Base-by-base conservation (phyloP, 331 rosid species). In the Dryas integrifolia region DNA sequence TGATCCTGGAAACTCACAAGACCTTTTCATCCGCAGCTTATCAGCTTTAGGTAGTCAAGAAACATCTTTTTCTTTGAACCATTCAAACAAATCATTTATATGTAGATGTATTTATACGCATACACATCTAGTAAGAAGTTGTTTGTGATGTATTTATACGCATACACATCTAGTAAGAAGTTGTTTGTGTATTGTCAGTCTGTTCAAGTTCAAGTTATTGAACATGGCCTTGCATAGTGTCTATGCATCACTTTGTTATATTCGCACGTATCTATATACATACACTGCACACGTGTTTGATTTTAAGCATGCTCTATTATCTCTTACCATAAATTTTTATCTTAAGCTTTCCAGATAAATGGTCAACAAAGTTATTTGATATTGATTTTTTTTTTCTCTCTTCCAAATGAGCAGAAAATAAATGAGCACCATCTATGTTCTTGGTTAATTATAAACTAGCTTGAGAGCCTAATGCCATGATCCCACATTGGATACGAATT, bases 1-100 rank as follows among this genome's bases (percentile, higher is more conserved):
- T 74, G 98, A 94, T 83, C 98, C 98, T 79, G 98, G 97, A 83
- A 94, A 94, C 80, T 91, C 98, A 0, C 98, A 91, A 86, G 98
- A 91, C 82, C 96, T 94, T 81, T 91, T 85, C 75, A 91, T 94
- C 65, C 79, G 65, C 75, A 94, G 98, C 85, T 85, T 94, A 55
- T 88, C 98, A 48, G 97, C 98, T 72, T 69, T 94, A 89, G 97
- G 98, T 94, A 83, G 71, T 81, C 62, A 63, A 18, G 40, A 5
- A 15, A 51, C 73, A 57, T 70, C 74, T 69, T 69, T 15, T 59
- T 73, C 46, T 81, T 58, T 58, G 48, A 76, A 55, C 60, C 53
- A 15, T 65, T 61, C 61, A 70, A 74, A 50, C 67, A 71, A 60
- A 52, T 50, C 15, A 18, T 44, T 14, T 9, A 44, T 1, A 45